Conservation (phyloP, 345 rosid genomes). For the Durio zibethinus region DNA sequence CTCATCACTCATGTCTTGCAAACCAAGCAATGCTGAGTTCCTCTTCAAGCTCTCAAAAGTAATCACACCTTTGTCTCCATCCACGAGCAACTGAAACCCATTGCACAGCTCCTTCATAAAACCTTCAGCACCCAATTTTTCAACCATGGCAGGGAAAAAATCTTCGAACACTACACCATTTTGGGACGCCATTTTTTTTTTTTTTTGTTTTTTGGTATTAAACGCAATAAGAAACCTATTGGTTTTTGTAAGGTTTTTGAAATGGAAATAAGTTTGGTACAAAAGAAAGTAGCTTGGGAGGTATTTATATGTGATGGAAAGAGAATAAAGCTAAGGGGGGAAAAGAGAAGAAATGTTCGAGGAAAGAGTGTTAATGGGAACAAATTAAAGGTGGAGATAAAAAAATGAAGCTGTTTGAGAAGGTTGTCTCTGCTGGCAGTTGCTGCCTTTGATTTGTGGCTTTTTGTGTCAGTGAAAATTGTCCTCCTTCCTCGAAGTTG, state of each 20-base stretch:
- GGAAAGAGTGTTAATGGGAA: constrained; percentile 20
- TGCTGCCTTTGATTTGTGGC: neutral
- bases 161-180: constrained; percentile 46
- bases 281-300: neutral
- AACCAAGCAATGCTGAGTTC: constrained; percentile 39
- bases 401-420: neutral
- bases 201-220: neutral
- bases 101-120: constrained; percentile 54
- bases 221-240: neutral
- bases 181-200: constrained; percentile 20
- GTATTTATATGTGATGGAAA: constrained; percentile 11
- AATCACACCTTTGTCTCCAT: constrained; percentile 42
- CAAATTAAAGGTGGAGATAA: constrained; percentile 9
- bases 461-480: neutral
- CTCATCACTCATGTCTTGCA: constrained; percentile 46
- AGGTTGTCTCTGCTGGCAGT: neutral
- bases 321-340: neutral
- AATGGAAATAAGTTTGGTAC: neutral
- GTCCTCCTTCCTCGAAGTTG: constrained; percentile 14
- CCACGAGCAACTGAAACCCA: constrained; percentile 54
- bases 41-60: constrained; percentile 55
- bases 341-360: constrained; percentile 10
- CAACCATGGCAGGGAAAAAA: constrained; percentile 56
- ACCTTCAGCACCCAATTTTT: constrained; percentile 50
- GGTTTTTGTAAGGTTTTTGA: neutral